Evolutionary conservation across 106 monocot genomes (phyloP), one percentile per base, ranked within the genome.

Genomic region (Acorus gramineus): DNA sequence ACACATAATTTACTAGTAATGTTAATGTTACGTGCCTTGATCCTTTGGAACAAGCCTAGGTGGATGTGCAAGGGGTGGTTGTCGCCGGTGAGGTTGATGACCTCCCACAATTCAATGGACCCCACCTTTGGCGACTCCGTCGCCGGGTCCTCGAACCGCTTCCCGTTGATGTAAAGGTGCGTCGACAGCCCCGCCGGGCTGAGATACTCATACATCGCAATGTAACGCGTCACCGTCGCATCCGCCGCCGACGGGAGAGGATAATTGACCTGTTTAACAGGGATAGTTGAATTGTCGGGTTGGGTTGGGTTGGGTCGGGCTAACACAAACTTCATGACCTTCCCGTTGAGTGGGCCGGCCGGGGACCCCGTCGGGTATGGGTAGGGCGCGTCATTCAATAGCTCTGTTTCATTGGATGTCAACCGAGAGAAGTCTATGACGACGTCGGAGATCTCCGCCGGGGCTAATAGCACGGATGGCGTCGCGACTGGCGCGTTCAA

Each of bases 351-450:
- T 0, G 12, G 12, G 14, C 57, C 57, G 2, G 57, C 10, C 0
- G 57, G 57, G 11, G 57, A 5, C 57, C 57, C 57, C 10, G 6
- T 13, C 11, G 57, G 57, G 57, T 57, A 57, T 4, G 57, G 57
- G 57, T 57, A 57, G 4, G 57, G 57, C 0, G 57, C 57, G 57
- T 7, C n/a, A 2, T 57, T 57, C 10, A 57, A 4, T 13, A 57
- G 57, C 57, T 61, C 61, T 6, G 61, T 45, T 7, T 42, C 6
- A n/a, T 6, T 61, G 6, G 61, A 4, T 10, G 9, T 14, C 8
- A 42, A 13, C 43, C 55, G 11, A 44, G 66, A 28, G 44, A 66
- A 66, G 42, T 66, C 66, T 4, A 66, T 12, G 53, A 66, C 54
- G 6, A 66, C 66, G 12, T 66, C 53, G 44, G 48, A 14, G 14